Conservation (phyloP, 352 stramenopile genomes). For the Blastocystis sp. region DNA sequence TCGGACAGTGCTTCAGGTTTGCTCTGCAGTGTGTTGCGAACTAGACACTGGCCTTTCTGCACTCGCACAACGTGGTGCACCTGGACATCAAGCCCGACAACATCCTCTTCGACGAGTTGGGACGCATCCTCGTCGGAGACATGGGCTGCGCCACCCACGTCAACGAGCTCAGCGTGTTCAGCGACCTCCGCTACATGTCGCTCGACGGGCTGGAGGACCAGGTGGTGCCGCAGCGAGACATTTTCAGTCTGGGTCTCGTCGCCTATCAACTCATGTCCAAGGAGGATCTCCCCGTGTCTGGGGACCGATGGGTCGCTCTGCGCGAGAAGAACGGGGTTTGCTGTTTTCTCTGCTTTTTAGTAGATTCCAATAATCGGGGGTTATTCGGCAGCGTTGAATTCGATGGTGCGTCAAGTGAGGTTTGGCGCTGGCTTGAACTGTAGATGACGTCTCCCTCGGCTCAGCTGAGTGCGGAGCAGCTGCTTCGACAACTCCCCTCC, state of each 20-base stretch:
- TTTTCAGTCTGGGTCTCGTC: constrained; percentile 38
- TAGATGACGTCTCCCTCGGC: neutral
- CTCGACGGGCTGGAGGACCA: constrained; percentile 8
- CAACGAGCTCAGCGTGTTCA: neutral
- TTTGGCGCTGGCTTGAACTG: neutral
- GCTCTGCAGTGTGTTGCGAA: neutral
- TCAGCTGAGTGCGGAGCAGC: neutral
- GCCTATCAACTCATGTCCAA: neutral
- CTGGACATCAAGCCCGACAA: constrained; percentile 74
- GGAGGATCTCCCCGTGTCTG: neutral
- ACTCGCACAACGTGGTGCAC: constrained; percentile 74
- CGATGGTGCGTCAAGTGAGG: constrained; percentile 4
- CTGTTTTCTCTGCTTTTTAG: neutral
- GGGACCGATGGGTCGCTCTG: neutral
- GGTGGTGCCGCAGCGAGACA: neutral
- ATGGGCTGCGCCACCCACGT: constrained; percentile 18
- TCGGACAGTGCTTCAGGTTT: neutral
- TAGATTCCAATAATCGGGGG: neutral
- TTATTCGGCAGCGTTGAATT: constrained; percentile 17
- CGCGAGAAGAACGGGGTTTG: neutral
- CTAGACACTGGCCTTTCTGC: constrained; percentile 65
- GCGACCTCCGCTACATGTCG: constrained; percentile 20
- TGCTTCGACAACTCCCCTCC: neutral
- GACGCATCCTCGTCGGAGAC: constrained; percentile 64
- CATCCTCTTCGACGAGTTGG: constrained; percentile 72